phyloP scores from a whole-genome alignment of 2,329 filamentous ascomycete genomes.

The Chrysosphaeria jannelii region DNA sequence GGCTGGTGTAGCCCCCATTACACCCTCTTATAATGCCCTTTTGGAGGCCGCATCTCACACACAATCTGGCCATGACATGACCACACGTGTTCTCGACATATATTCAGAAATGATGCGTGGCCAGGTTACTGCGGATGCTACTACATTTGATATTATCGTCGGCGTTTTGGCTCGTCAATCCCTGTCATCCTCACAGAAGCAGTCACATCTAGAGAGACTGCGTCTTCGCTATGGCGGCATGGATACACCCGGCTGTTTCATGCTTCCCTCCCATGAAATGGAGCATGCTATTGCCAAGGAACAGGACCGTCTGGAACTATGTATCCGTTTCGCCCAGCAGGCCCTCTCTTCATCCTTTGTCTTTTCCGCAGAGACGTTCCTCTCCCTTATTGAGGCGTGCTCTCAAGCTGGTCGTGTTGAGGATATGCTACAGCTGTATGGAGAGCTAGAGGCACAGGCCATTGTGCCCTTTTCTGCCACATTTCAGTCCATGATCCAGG shows the following conservation, averaged over 20 bases:
- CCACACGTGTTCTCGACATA: slow-evolving; percentile 75
- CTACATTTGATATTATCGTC: slow-evolving; percentile 72
- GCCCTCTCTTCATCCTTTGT: slow-evolving; percentile 31
- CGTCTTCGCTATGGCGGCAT: slow-evolving; percentile 60
- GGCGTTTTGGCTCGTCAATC: slow-evolving; percentile 54
- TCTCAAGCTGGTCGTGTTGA: slow-evolving; percentile 51
- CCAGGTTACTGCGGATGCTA: slow-evolving; percentile 48
- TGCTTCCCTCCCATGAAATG: slow-evolving; percentile 64
- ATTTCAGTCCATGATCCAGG: slow-evolving; percentile 85
- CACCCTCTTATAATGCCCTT: slow-evolving; percentile 75
- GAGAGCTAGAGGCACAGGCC: slow-evolving; percentile 61
- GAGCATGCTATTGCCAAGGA: slow-evolving; percentile 66
- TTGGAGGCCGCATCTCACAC: slow-evolving; percentile 57
- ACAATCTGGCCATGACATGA: too few species aligned
- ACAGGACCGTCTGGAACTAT: slow-evolving; percentile 63
- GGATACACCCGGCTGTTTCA: slow-evolving; percentile 58
- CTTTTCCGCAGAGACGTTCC: slow-evolving; percentile 62
- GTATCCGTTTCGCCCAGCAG: slow-evolving; percentile 57
- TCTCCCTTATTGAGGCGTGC: slow-evolving; percentile 61
- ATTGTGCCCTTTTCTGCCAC: slow-evolving; percentile 49
- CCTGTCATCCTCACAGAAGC: slow-evolving; percentile 44
- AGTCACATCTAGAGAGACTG: slow-evolving; percentile 49
- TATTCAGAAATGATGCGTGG: slow-evolving; percentile 90
- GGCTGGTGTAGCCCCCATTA: slow-evolving; percentile 50
- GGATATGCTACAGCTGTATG: slow-evolving; percentile 74